Base-by-base conservation (phyloP, 129 eudicot genomes). In the Pittosporum tobira region DNA sequence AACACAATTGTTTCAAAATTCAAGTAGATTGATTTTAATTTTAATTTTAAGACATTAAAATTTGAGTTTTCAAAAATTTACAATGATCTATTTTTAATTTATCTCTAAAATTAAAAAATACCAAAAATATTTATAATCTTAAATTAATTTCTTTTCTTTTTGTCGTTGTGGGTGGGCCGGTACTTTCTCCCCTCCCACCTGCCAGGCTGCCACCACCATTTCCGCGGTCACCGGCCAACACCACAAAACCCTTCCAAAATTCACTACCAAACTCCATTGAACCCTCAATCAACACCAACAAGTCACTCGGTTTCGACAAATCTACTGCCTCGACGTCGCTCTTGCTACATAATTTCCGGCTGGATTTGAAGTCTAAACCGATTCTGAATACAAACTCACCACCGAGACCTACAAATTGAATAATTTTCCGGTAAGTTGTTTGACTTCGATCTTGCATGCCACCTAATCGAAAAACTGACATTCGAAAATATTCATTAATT, bases 341-440 rank as follows among this genome's bases (percentile, higher is more conserved):
- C 58, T 57, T 81, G 77, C 38, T 91, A 83, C 73, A 55, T 62
- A 77, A 91, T 86, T 65, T 91, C 87, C 94, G 77, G 78, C 31
- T 91, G 96, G 95, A n/a, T n/a, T n/a, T n/a, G n/a, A n/a, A n/a
- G 88, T 72, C 15, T 79, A 78, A 65, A 52, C 81, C 1, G 70
- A 70, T 30, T 62, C 61, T 31, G 81, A 77, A 30, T 91, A 86
- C 63, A 59, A 54, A 11, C 98, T 86, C 84, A 78, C 81, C 42
- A 78, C 90, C 0, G 79, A 91, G n/a, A 86, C 94, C 6, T 81
- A 73, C 71, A n/a, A 86, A 86, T 66, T 63, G 61, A 61, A 60
- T 91, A 57, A 82, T 91, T 86, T 70, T 54, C 83, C 44, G 83
- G 98, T 22, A 91, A 91, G 85, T 80, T 75, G 51, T 91, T 86